Conservation (phyloP, 805 yeast species). For the Candida maesae region DNA sequence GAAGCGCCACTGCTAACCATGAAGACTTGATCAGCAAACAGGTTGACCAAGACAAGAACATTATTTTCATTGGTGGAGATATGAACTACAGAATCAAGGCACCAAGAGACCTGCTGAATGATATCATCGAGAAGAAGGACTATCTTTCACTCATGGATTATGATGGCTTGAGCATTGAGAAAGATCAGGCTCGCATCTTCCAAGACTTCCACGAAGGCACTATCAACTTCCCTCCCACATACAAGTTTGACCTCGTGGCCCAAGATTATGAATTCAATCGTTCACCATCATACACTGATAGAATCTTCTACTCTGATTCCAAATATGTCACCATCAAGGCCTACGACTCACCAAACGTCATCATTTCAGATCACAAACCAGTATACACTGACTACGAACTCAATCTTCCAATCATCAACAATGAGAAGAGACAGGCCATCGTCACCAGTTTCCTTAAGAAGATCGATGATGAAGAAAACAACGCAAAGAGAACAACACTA, state of each 20-base stretch:
- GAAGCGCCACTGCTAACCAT: neutral
- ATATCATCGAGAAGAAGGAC: slow-evolving; percentile 29
- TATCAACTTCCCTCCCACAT: slow-evolving; percentile 52
- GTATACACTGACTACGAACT: slow-evolving; percentile 38
- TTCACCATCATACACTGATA: slow-evolving; percentile 57
- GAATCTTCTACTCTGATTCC: slow-evolving; percentile 41
- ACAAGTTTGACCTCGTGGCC: slow-evolving; percentile 34
- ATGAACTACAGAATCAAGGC: slow-evolving; percentile 46
- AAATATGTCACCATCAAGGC: slow-evolving; percentile 28
- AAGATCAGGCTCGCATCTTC: slow-evolving; percentile 33
- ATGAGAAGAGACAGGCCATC: slow-evolving; percentile 31
- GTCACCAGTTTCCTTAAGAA: slow-evolving; percentile 36
- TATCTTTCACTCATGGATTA: slow-evolving; percentile 34
- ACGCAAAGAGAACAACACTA: slow-evolving; percentile 37
- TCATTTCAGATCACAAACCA: slow-evolving; percentile 54
- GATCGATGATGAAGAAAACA: slow-evolving; percentile 42
- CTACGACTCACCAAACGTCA: slow-evolving; percentile 23
- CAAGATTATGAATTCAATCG: slow-evolving; percentile 32
- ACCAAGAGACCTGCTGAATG: slow-evolving; percentile 28
- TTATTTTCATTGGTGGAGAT: slow-evolving; percentile 49
- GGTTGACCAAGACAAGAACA: slow-evolving; percentile 15
- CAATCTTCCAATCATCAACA: slow-evolving; percentile 34
- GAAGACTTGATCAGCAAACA: neutral
- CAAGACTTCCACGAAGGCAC: slow-evolving; percentile 44
- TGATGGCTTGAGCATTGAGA: slow-evolving; percentile 42